phyloP scores from a whole-genome alignment of 768 basidiomycete genomes.

The Serpula lacrymans region DNA sequence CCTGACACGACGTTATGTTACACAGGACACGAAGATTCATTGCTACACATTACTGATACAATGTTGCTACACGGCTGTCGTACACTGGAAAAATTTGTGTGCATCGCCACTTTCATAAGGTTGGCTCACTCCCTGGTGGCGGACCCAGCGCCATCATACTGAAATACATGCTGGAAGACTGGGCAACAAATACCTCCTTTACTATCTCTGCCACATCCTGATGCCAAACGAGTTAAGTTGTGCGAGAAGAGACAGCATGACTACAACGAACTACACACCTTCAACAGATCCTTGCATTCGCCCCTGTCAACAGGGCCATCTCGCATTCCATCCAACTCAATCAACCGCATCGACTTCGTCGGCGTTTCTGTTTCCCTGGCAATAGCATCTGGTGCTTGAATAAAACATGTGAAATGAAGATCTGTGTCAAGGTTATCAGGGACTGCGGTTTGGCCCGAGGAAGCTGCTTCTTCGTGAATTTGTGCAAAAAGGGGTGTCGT shows the following conservation, averaged over 20 bases:
- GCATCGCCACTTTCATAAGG: too few species aligned
- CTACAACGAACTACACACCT: constrained; percentile 35
- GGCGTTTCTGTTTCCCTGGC: constrained; percentile 10
- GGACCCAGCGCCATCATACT: constrained; percentile 47
- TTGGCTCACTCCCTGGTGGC: too few species aligned
- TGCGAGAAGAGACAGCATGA: background rate
- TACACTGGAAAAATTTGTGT: too few species aligned
- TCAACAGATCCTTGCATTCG: constrained; percentile 52
- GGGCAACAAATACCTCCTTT: constrained; percentile 38
- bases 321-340: constrained; percentile 84
- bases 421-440: constrained; percentile 66
- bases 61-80: too few species aligned
- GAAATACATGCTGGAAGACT: constrained; percentile 38
- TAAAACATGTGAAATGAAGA: constrained; percentile 87
- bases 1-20: too few species aligned
- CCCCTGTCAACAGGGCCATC: constrained; percentile 81
- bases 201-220: constrained; percentile 48
- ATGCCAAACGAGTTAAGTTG: background rate
- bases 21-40: too few species aligned
- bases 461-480: constrained; percentile 72
- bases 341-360: constrained; percentile 42
- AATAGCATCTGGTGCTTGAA: constrained; percentile 54
- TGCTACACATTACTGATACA: too few species aligned
- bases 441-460: constrained; percentile 63
- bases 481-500: constrained; percentile 71